phyloP scores from a whole-genome alignment of 345 rosid species.

The Aquilaria malaccensis region DNA sequence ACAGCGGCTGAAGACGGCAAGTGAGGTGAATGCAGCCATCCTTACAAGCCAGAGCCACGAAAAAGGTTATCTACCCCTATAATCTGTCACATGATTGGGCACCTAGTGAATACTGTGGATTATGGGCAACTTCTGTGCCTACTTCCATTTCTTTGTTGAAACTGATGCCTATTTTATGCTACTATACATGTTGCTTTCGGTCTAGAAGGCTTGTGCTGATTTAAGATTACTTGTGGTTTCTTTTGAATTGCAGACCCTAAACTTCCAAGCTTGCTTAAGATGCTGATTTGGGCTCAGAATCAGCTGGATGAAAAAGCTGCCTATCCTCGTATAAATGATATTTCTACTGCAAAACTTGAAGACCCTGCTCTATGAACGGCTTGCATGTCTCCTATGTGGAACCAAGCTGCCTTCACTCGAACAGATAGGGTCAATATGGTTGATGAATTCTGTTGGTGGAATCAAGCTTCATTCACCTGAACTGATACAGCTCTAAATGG shows the following conservation, averaged over 20 bases:
- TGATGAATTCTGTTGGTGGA: background rate
- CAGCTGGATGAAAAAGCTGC: constrained; percentile 86
- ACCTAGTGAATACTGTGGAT: background rate
- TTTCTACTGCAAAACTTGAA: constrained; percentile 67
- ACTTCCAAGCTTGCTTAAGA: constrained; percentile 87
- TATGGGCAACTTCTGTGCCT: background rate
- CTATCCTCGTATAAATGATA: constrained; percentile 84
- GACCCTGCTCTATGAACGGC: constrained; percentile 50
- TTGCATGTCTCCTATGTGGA: background rate
- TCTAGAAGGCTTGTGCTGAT: background rate
- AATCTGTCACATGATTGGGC: background rate
- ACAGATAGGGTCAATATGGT: constrained; percentile 8
- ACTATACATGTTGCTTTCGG: background rate
- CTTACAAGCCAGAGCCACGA: constrained; percentile 98
- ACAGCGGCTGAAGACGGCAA: constrained; percentile 91
- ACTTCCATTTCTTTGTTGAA: no score
- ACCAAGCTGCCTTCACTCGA: constrained; percentile 2
- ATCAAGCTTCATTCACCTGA: constrained; percentile 2
- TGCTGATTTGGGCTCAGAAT: constrained; percentile 87
- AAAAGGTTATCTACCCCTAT: constrained; percentile 44
- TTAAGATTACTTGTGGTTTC: constrained; percentile 4
- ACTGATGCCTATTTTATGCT: background rate
- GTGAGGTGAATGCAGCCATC: constrained; percentile 97
- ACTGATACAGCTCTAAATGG: constrained; percentile 10
- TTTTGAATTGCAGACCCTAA: constrained; percentile 64